Percentiles rank a stretch among this genome's conserved stretches.
These are phyloP conservation scores for Plasmodium reichenowi DNA, from an alignment of 169 alveolate species.

Conservation along the genomic window DNA sequence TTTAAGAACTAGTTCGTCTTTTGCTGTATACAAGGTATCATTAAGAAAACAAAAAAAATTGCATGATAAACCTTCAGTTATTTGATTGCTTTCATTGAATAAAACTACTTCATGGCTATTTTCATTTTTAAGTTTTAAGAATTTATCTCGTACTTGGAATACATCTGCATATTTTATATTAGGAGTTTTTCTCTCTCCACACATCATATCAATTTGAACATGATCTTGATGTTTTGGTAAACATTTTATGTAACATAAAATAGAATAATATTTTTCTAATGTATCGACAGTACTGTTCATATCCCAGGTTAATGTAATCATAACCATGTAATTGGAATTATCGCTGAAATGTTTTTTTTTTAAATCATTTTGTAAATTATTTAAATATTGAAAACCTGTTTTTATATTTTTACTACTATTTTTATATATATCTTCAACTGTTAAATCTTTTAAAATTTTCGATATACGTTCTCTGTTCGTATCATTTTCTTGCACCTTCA, in stretches of 20 bases:
- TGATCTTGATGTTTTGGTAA: conserved; percentile 18
- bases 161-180: conserved; percentile 70
- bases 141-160: conserved; percentile 46
- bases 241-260: conserved; percentile 62
- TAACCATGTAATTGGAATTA: conserved; percentile 54
- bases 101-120: conserved; percentile 57
- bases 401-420: conserved; percentile 30
- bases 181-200: conserved; percentile 55
- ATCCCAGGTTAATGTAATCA: conserved; percentile 40
- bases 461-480: conserved; percentile 27
- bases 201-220: conserved; percentile 67
- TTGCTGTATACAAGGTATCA: conserved; percentile 39
- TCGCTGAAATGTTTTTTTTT: conserved; percentile 63
- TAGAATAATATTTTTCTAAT: conserved; percentile 17
- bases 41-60: conserved; percentile 67
- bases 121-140: conserved; percentile 48
- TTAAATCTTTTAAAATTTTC: conserved; percentile 31
- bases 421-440: conserved; percentile 44
- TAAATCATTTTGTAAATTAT: conserved; percentile 48
- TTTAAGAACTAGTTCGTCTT: conserved; percentile 58
- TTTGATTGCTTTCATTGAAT: conserved; percentile 55
- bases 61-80: conserved; percentile 70
- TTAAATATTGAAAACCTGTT: conserved; percentile 49
- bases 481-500: conserved; percentile 33
- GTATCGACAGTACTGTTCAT: not conserved